phyloP scores from a whole-genome alignment of 2,329 filamentous ascomycete species.

The Aspergillus versicolor region DNA sequence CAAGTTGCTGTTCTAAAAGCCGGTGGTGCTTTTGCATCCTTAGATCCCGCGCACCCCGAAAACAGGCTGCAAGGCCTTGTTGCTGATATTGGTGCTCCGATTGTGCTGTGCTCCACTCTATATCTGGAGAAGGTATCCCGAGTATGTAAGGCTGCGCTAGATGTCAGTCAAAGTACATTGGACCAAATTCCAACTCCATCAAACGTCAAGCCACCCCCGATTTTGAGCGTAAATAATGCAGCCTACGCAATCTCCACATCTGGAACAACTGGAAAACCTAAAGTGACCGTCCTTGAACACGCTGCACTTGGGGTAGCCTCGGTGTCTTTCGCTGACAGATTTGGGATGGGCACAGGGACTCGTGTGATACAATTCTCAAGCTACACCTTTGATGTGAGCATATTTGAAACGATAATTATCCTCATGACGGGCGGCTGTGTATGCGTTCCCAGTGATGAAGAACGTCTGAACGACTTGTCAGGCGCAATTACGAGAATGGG shows the following conservation, averaged over 20 bases:
- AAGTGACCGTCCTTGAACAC: constrained; percentile 64
- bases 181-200: constrained; percentile 25
- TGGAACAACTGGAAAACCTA: constrained; percentile 57
- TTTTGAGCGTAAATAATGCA: constrained; percentile 26
- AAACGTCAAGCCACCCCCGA: constrained; percentile 14
- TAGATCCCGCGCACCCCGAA: constrained; percentile 42
- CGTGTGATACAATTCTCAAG: constrained; percentile 61
- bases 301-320: constrained; percentile 57
- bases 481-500: constrained; percentile 52
- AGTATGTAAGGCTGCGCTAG: constrained; percentile 27
- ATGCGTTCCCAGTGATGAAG: constrained; percentile 55
- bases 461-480: constrained; percentile 52
- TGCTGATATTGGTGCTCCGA: constrained; percentile 32
- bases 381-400: constrained; percentile 55
- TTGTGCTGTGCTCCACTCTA: constrained; percentile 35
- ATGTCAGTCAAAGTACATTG: constrained; percentile 29
- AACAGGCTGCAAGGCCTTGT: constrained; percentile 36
- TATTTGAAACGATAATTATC: constrained; percentile 56
- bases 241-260: constrained; percentile 64
- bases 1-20: constrained; percentile 44
- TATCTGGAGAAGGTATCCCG: constrained; percentile 30
- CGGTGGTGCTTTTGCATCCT: constrained; percentile 43
- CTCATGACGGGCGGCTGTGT: constrained; percentile 59
- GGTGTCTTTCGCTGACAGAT: constrained; percentile 50
- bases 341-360: constrained; percentile 53